Percentiles rank a stretch among this genome's conserved stretches.
These are phyloP conservation scores for Chrysoporthe puriensis DNA, from an alignment of 2,329 filamentous ascomycete species.

Conservation along the genomic window DNA sequence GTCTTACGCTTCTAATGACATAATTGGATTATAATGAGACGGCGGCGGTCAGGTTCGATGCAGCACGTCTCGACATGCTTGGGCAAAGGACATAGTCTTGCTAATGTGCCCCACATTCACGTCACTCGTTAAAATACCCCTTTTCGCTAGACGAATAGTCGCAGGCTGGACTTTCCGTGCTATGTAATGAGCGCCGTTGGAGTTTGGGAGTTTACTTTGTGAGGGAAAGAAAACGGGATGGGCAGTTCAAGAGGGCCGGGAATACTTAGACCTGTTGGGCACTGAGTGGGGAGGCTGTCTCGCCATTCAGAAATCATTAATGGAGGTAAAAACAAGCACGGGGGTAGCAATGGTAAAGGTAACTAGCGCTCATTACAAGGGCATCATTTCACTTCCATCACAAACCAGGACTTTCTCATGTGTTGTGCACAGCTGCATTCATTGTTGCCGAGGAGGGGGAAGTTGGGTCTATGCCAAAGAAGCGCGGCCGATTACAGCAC, in stretches of 20 bases:
- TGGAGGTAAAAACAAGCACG: neutral
- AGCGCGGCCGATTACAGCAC: neutral
- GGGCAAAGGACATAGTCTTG: conserved; percentile 13
- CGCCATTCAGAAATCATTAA: neutral
- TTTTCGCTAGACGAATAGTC: neutral
- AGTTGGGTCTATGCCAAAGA: too few species aligned
- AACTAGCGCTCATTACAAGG: neutral
- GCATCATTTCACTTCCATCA: neutral
- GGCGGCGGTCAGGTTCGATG: neutral
- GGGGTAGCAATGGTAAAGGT: neutral
- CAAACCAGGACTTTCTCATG: neutral
- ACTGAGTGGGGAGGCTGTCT: neutral
- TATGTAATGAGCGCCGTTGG: conserved; percentile 14
- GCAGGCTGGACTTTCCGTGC: neutral
- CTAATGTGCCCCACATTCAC: conserved; percentile 10
- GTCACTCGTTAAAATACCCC: conserved; percentile 17
- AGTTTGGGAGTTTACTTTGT: conserved; percentile 10
- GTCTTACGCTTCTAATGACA: conserved; percentile 18
- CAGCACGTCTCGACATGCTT: neutral
- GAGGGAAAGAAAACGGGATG: neutral
- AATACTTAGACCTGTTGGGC: neutral
- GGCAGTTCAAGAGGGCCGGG: neutral
- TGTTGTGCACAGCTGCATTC: neutral
- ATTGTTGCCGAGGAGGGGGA: neutral
- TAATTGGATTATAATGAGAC: conserved; percentile 11